Evolutionary conservation across 257 asterid species (phyloP).

Genomic region (Fraxinus pennsylvanica): DNA sequence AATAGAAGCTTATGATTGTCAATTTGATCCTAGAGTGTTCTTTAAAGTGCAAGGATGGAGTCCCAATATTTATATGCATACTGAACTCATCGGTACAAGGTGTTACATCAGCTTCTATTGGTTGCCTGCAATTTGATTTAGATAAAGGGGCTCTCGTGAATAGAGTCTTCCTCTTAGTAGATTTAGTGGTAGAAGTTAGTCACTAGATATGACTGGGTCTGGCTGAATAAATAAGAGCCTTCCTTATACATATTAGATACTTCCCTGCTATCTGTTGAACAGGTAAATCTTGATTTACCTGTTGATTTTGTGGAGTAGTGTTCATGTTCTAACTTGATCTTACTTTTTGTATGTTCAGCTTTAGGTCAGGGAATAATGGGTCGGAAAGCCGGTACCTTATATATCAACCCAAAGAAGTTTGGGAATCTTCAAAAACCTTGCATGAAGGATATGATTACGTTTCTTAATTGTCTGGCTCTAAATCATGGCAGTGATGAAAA

Average conservation of each 20-base stretch:
- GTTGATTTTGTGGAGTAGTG: background rate
- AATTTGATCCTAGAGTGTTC: background rate
- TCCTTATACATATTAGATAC: background rate
- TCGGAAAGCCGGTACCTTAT: conserved; percentile 63
- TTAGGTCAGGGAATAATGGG: conserved; percentile 62
- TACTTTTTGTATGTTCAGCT: background rate
- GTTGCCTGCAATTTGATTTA: background rate
- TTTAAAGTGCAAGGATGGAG: background rate
- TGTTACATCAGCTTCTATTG: background rate
- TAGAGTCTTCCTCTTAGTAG: background rate
- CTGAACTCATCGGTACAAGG: background rate
- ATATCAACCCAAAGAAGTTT: conserved; percentile 76
- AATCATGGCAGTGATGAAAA: conserved; percentile 65
- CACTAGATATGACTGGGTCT: background rate
- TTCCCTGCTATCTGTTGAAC: conserved; percentile 1
- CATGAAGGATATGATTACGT: conserved; percentile 72
- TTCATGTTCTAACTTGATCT: conserved; percentile 7
- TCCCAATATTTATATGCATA: background rate
- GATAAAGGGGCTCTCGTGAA: background rate
- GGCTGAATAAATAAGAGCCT: background rate
- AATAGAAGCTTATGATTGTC: background rate
- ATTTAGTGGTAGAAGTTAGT: background rate
- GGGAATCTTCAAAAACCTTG: conserved; percentile 86
- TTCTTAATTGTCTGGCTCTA: conserved; percentile 78
- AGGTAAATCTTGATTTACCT: background rate